Evolutionary conservation across 1,139 yeast species (phyloP), one percentile per base, ranked within the genome.

Genomic region (Candida neerlandica): DNA sequence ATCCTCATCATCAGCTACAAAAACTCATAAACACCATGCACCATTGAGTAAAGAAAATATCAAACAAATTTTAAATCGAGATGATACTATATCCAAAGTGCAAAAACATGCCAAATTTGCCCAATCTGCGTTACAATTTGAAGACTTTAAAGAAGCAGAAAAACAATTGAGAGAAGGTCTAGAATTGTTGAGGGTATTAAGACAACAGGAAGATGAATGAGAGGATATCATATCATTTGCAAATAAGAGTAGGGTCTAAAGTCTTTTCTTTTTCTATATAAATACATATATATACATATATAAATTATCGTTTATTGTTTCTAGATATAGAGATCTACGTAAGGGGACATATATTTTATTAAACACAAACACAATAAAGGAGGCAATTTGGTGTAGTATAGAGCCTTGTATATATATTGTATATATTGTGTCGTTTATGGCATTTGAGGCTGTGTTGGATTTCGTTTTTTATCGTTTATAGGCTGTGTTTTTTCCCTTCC

Each of bases 21-120:
- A 33, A 32, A 30, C 38, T 11, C 44, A 38, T 23, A 48, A 47
- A 45, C 53, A 47, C 32, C 61, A 52, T 32, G 62, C 56, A 12
- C 66, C 67, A 19, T 61, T 71, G 37, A 67, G 81, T 9, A 71
- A 71, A 51, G 77, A 70, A 26, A 77, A 79, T 42, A 77, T 86
- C 26, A 67, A 69, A 37, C 64, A 70, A 35, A 79, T 87, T 41
- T 64, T 88, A 52, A 78, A 79, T 54, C 77, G 79, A 41, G 80
- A 86, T 16, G 90, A 87, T 51, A 73, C 78, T 35, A 82, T 87
- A 19, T 57, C 80, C n/a, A 73, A 77, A 56, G 88, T 91, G 0
- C 97, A 92, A 63, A 90, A 88, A 62, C 88, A 84, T 57, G 94
- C 97, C 45, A 89, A 86, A 65, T 94, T 85, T 66, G 98, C 97